A percentile compares a stretch with the other conserved stretches of the same genome.
Evolutionary conservation across 495 filamentous ascomycete genomes (phyloP).

Genomic region (Penicillium manginii): DNA sequence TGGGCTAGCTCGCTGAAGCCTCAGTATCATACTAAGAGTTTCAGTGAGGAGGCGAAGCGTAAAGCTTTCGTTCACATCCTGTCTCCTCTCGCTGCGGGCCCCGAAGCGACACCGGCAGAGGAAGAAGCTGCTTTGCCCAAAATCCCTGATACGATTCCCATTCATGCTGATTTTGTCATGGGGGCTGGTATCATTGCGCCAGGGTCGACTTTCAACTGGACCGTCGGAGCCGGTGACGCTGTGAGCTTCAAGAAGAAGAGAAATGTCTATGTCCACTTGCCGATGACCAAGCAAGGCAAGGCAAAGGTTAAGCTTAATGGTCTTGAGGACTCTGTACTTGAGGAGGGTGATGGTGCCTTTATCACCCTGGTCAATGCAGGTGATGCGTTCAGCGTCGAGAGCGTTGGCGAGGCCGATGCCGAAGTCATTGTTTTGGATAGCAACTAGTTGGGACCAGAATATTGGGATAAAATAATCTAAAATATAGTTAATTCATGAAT

Average conservation of each 20-base stretch:
- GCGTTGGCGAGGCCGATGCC: slow-evolving; percentile 66
- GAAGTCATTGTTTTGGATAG: slow-evolving; percentile 69
- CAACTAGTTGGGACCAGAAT: slow-evolving; percentile 20
- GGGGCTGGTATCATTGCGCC: slow-evolving; percentile 66
- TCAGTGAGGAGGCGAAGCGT: slow-evolving; percentile 68
- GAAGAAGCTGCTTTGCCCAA: slow-evolving; percentile 61
- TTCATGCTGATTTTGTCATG: slow-evolving; percentile 82
- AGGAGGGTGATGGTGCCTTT: slow-evolving; percentile 78
- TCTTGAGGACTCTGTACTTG: slow-evolving; percentile 62
- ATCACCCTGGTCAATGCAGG: slow-evolving; percentile 58
- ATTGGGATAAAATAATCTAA: neutral
- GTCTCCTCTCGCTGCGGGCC: slow-evolving; percentile 67
- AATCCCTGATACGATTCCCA: slow-evolving; percentile 67
- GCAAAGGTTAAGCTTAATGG: slow-evolving; percentile 66
- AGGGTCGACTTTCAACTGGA: slow-evolving; percentile 60
- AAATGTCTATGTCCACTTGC: slow-evolving; percentile 76
- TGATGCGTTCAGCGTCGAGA: slow-evolving; percentile 63
- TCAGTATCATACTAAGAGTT: slow-evolving; percentile 69
- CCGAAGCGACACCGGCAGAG: slow-evolving; percentile 56
- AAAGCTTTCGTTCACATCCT: slow-evolving; percentile 69
- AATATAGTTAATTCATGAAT: neutral
- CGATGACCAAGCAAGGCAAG: slow-evolving; percentile 73
- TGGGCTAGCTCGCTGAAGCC: slow-evolving; percentile 70
- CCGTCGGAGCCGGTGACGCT: slow-evolving; percentile 53
- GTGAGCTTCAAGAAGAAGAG: slow-evolving; percentile 52